phyloP scores from a whole-genome alignment of 2,329 filamentous ascomycete species.

The Colletotrichum shisoi region DNA sequence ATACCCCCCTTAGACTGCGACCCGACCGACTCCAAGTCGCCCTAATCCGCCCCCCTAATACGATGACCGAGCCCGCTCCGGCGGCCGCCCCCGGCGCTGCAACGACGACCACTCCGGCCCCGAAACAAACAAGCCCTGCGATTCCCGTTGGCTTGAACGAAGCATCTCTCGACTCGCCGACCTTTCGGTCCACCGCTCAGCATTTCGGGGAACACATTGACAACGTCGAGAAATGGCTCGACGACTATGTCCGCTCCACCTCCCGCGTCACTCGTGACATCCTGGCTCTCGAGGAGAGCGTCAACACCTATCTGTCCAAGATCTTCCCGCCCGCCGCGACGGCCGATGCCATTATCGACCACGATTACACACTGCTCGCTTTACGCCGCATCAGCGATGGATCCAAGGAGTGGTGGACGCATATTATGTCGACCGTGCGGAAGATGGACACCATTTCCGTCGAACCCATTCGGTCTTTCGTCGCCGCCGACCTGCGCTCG shows the following conservation, averaged over 20 bases:
- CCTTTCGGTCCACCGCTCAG: conserved; percentile 84
- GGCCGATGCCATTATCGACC: conserved; percentile 86
- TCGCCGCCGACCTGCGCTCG: conserved; percentile 78
- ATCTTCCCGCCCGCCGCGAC: conserved; percentile 76
- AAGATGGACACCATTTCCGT: conserved; percentile 78
- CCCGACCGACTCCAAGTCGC: conserved; percentile 4
- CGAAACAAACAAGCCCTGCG: conserved; percentile 49
- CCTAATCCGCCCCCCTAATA: background rate
- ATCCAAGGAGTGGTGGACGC: conserved; percentile 85
- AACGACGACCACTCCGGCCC: conserved; percentile 27
- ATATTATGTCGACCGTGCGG: conserved; percentile 75
- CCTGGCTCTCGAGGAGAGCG: conserved; percentile 76
- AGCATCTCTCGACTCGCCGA: conserved; percentile 94
- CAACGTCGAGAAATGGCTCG: conserved; percentile 90
- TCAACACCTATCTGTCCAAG: conserved; percentile 78
- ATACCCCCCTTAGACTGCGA: conserved; percentile 22
- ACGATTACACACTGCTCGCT: conserved; percentile 91
- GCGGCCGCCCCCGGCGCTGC: conserved; percentile 31
- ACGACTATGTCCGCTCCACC: conserved; percentile 62
- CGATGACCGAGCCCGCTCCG: conserved; percentile 37
- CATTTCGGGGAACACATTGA: conserved; percentile 95
- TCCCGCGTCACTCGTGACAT: conserved; percentile 68
- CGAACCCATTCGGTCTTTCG: conserved; percentile 82
- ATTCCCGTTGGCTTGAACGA: conserved; percentile 88
- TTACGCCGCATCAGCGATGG: conserved; percentile 86